Evolutionary conservation across 352 stramenopile genomes (phyloP).

Genomic region (Globisporangium canariense): DNA sequence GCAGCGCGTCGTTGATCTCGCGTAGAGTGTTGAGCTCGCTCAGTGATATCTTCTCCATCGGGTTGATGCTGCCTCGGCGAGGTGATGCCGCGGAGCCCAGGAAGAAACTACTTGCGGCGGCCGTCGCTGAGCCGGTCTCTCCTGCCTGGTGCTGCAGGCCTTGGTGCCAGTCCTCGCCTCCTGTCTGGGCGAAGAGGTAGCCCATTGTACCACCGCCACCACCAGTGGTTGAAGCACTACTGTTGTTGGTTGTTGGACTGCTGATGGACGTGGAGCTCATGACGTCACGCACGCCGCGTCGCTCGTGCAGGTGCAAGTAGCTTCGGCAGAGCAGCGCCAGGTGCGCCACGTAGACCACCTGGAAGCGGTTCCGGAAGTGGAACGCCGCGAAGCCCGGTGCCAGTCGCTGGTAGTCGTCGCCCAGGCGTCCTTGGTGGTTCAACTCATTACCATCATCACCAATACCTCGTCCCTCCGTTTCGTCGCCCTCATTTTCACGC

Average conservation of each 20-base stretch:
- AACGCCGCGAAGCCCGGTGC: slow-evolving; percentile 28
- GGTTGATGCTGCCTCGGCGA: slow-evolving; percentile 6
- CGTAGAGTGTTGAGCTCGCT: slow-evolving; percentile 33
- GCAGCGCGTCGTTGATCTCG: slow-evolving; percentile 33
- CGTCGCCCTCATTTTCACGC: not conserved
- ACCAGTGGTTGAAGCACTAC: not conserved
- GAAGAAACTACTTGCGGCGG: slow-evolving; percentile 7
- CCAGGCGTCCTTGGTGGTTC: not conserved
- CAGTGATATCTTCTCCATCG: slow-evolving; percentile 35
- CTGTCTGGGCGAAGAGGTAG: not conserved
- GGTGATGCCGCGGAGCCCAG: not conserved
- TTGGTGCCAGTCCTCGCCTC: slow-evolving; percentile 3
- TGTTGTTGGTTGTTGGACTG: no score
- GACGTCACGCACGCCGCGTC: slow-evolving; percentile 30
- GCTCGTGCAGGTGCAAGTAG: slow-evolving; percentile 44
- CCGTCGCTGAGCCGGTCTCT: not conserved
- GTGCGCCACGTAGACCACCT: slow-evolving; percentile 39
- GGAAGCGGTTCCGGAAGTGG: slow-evolving; percentile 25
- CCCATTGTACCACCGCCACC: not conserved
- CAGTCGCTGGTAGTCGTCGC: slow-evolving; percentile 28
- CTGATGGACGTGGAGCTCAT: slow-evolving; percentile 25
- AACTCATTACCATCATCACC: not conserved
- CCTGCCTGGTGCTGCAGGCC: not conserved
- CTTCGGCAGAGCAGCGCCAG: slow-evolving; percentile 36
- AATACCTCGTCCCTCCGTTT: not conserved